These are phyloP conservation scores for Colletotrichum melonis DNA, from an alignment of 2,329 filamentous ascomycete species.

Conservation along the genomic window DNA sequence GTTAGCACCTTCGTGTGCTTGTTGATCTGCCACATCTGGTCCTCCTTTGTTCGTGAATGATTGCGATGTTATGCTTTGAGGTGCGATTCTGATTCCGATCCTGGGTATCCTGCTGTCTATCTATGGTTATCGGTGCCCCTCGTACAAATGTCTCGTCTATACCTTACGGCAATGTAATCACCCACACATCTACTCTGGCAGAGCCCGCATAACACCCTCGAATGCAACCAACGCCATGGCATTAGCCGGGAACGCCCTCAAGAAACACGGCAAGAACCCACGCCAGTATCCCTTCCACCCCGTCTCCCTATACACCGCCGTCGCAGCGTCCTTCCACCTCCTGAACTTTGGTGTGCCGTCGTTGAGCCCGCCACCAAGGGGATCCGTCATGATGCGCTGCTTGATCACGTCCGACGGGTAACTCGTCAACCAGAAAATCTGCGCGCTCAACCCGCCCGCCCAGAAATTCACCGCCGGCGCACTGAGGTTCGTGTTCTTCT, in stretches of 20 bases:
- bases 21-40: constrained; percentile 34
- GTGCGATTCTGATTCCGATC: constrained; percentile 26
- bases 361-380: constrained; percentile 76
- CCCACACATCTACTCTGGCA: constrained; percentile 53
- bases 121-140: constrained; percentile 8
- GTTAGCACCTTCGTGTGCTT: constrained; percentile 36
- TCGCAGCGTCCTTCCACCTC: constrained; percentile 84
- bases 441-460: constrained; percentile 92
- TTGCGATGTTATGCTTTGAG: constrained; percentile 7
- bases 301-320: constrained; percentile 78
- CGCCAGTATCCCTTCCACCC: constrained; percentile 90
- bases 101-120: constrained; percentile 29
- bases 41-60: not conserved
- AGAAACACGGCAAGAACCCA: constrained; percentile 92
- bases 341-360: constrained; percentile 77
- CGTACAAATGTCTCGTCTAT: not conserved
- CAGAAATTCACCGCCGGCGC: constrained; percentile 93
- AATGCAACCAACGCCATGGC: constrained; percentile 93
- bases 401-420: constrained; percentile 96
- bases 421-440: constrained; percentile 93
- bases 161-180: too few species aligned
- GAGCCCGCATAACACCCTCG: constrained; percentile 85
- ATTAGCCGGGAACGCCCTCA: constrained; percentile 95
- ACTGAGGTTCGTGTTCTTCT: constrained; percentile 75
- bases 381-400: constrained; percentile 97